phyloP scores from a whole-genome alignment of 2,329 filamentous ascomycete species.

The Botrytis galanthina region DNA sequence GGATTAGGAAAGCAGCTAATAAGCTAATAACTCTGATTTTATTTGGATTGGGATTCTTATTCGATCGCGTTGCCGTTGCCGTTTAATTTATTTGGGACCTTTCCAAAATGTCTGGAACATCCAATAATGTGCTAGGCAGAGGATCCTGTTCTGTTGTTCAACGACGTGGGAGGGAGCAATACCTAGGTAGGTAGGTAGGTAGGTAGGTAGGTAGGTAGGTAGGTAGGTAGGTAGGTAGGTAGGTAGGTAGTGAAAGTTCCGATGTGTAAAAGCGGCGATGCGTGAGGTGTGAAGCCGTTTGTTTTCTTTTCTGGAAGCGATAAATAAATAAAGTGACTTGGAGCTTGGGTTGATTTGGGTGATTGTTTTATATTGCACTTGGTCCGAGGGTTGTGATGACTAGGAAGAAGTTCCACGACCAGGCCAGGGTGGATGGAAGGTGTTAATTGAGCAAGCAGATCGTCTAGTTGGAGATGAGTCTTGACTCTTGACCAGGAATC shows the following conservation, averaged over 20 bases:
- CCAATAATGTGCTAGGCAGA: background rate
- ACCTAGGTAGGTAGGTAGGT: too few relatives aligned
- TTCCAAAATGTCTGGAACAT: background rate
- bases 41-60: background rate
- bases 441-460: background rate
- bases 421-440: background rate
- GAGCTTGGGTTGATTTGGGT: background rate
- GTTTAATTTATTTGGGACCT: background rate
- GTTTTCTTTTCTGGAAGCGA: slow-evolving; percentile 9
- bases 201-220: too few relatives aligned
- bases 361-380: background rate
- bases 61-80: background rate
- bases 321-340: background rate
- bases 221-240: too few relatives aligned
- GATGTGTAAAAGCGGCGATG: slow-evolving; percentile 15
- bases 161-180: slow-evolving; percentile 1
- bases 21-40: background rate
- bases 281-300: slow-evolving; percentile 6
- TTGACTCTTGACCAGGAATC: background rate
- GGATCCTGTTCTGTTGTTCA: background rate
- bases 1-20: background rate
- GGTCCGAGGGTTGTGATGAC: background rate
- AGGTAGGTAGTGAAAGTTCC: too few relatives aligned
- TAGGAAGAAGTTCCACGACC: background rate
- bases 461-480: slow-evolving; percentile 2